Evolutionary conservation across 2,329 filamentous ascomycete species (phyloP), one percentile per base, ranked within the genome.

Genomic region (Tolypocladium guangdongense): DNA sequence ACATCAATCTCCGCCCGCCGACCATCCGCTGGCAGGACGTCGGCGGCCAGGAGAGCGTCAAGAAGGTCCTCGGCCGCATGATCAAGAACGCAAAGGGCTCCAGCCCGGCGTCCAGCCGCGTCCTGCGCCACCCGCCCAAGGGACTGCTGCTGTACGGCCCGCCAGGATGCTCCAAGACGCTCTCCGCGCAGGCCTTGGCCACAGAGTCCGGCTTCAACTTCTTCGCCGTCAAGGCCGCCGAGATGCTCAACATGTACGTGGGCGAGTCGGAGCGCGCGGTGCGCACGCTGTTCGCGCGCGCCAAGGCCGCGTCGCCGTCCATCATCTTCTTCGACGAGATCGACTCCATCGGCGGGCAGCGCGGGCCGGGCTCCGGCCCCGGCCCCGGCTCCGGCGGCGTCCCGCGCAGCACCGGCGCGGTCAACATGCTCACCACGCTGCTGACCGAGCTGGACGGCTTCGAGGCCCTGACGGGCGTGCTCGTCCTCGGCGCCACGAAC

Each of bases 241-340:
- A 96, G 69, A 80, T 96, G 14, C 83, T 96, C 56, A 95, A 90
- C 71, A 96, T 95, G 88, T 97, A 96, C 69, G 91, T 97, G 20
- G 92, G 92, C 56, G 92, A 97, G 68, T 92, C 90, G 2, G 92
- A 97, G 71, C 83, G 90, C 12, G 85, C 87, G 8, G 80, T 96
- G 43, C 83, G 92, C 38, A 87, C 90, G 53, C 82, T 96, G 1
- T 96, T 97, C 66, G 80, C 85, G 52, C 88, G 91, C 61, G 92
- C 92, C 1, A 80, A 87, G 43, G 84, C 86, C n/a, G 91, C 90
- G 10, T 84, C 85, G 51, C 92, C 92, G 0, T 90, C 88, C 66
- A 92, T 96, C 69, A 90, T 97, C 62, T 97, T 96, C 76, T 96
- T 96, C 60, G 91, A 97, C 66, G 91, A 97, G 68, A 93, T 97